Percentiles rank a stretch among this genome's conserved stretches.
Evolutionary conservation across 345 rosid genomes (phyloP).

Genomic region (Diplotaxis tenuifolia): DNA sequence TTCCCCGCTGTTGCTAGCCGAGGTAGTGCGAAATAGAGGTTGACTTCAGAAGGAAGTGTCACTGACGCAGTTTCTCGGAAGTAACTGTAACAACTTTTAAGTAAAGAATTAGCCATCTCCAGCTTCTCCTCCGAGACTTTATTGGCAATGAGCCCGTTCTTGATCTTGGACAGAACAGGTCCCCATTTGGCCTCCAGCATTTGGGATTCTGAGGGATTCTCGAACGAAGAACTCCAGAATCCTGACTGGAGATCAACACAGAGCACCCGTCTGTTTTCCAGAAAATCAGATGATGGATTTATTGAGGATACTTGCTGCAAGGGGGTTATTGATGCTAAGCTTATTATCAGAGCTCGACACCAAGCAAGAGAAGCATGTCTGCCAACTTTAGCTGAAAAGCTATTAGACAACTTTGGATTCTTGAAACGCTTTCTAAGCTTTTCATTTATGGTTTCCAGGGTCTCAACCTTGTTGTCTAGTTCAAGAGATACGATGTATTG

Average conservation of each 20-base stretch:
- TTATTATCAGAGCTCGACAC: slow-evolving; percentile 73
- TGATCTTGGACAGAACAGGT: slow-evolving; percentile 61
- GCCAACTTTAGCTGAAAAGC: slow-evolving; percentile 79
- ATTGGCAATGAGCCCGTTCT: slow-evolving; percentile 48
- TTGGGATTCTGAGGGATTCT: slow-evolving; percentile 53
- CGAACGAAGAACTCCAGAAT: slow-evolving; percentile 66
- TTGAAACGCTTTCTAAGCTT: slow-evolving; percentile 86
- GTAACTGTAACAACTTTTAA: slow-evolving; percentile 75
- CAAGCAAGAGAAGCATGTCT: slow-evolving; percentile 92
- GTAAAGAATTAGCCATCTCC: slow-evolving; percentile 69
- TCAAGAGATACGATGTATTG: slow-evolving; percentile 60
- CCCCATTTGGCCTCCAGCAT: slow-evolving; percentile 69
- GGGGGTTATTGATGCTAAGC: slow-evolving; percentile 78
- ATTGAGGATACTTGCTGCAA: slow-evolving; percentile 44
- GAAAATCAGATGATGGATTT: slow-evolving; percentile 39
- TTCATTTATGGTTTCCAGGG: slow-evolving; percentile 81
- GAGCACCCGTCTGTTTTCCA: slow-evolving; percentile 57
- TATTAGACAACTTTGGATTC: slow-evolving; percentile 80
- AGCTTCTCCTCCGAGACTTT: slow-evolving; percentile 61
- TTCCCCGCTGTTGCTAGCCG: slow-evolving; percentile 43
- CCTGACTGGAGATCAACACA: slow-evolving; percentile 72
- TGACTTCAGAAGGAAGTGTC: slow-evolving; percentile 60
- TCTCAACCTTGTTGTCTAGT: slow-evolving; percentile 71
- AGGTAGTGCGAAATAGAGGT: slow-evolving; percentile 62
- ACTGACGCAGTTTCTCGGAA: slow-evolving; percentile 77